Percentiles rank a stretch among this genome's conserved stretches.
Conservation (phyloP, 2,329 filamentous ascomycete genomes). For the Fusarium metavorans region DNA sequence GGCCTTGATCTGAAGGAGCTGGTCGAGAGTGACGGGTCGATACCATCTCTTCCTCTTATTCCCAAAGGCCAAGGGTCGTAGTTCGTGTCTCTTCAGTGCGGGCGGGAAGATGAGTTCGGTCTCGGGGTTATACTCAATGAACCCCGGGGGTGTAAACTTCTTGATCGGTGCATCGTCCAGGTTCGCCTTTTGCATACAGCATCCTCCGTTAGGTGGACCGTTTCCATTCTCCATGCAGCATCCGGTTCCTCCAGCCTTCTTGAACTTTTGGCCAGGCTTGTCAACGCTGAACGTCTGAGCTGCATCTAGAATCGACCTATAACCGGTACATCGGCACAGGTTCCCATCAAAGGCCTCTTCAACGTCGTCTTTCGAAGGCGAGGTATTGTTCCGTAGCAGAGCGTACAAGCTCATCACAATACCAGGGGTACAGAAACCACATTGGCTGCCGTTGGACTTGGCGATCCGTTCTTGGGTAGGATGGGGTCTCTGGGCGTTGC, state of each 20-base stretch:
- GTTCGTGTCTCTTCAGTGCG: constrained; percentile 82
- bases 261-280: constrained; percentile 59
- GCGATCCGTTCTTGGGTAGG: constrained; percentile 92
- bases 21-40: constrained; percentile 85
- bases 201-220: constrained; percentile 59
- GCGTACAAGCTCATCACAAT: constrained; percentile 99
- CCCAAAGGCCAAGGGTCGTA: constrained; percentile 86
- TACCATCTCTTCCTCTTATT: constrained; percentile 97
- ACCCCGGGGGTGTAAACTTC: constrained; percentile 85
- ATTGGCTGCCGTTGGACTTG: constrained; percentile 92
- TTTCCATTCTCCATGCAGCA: constrained; percentile 79
- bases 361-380: constrained; percentile 82
- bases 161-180: constrained; percentile 68
- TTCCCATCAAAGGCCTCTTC: constrained; percentile 99
- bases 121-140: constrained; percentile 93
- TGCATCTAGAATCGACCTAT: constrained; percentile 92
- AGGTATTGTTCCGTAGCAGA: constrained; percentile 84
- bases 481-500: constrained; percentile 87
- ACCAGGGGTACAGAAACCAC: constrained; percentile 93
- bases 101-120: constrained; percentile 97
- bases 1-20: constrained; percentile 92
- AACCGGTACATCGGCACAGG: constrained; percentile 94
- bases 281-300: constrained; percentile 86
- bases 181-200: constrained; percentile 74
- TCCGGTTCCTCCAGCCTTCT: constrained; percentile 59